These are phyloP conservation scores for Thielaviopsis musarum DNA, from an alignment of 2,329 filamentous ascomycete species.

Conservation along the genomic window DNA sequence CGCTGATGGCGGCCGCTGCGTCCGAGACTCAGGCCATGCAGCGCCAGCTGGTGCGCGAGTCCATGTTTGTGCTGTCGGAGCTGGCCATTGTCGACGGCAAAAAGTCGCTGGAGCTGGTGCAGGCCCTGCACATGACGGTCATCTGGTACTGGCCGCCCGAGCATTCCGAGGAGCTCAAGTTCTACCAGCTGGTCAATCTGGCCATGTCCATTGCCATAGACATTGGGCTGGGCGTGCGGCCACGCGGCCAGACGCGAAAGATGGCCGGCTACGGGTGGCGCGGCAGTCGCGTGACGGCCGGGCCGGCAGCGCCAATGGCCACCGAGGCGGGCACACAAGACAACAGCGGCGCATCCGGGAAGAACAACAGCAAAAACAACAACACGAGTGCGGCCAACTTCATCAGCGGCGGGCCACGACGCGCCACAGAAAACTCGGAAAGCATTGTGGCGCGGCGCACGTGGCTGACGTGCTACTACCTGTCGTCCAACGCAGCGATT, in stretches of 20 bases:
- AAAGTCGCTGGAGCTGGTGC: slow-evolving; percentile 70
- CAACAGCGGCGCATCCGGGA: background rate
- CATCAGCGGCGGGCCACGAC: slow-evolving; percentile 13
- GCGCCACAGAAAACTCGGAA: slow-evolving; percentile 14
- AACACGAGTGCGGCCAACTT: background rate
- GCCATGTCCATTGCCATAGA: slow-evolving; percentile 71
- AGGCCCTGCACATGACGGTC: slow-evolving; percentile 57
- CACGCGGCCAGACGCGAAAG: background rate
- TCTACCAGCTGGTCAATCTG: slow-evolving; percentile 73
- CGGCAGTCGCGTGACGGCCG: no score
- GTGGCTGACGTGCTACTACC: slow-evolving; percentile 42
- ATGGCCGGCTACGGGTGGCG: no score
- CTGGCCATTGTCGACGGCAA: slow-evolving; percentile 58
- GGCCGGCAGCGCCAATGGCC: background rate
- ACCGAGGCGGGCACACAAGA: background rate
- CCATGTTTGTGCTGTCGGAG: slow-evolving; percentile 58
- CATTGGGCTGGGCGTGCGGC: slow-evolving; percentile 52
- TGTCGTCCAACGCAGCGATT: slow-evolving; percentile 43
- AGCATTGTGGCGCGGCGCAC: slow-evolving; percentile 27
- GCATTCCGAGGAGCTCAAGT: slow-evolving; percentile 72
- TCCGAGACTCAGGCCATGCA: slow-evolving; percentile 41
- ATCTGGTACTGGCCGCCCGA: slow-evolving; percentile 78
- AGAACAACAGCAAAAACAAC: background rate
- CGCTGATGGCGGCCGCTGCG: slow-evolving; percentile 49
- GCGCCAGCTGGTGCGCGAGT: slow-evolving; percentile 45